phyloP scores from a whole-genome alignment of 352 stramenopile genomes.

The Sclerospora graminicola region DNA sequence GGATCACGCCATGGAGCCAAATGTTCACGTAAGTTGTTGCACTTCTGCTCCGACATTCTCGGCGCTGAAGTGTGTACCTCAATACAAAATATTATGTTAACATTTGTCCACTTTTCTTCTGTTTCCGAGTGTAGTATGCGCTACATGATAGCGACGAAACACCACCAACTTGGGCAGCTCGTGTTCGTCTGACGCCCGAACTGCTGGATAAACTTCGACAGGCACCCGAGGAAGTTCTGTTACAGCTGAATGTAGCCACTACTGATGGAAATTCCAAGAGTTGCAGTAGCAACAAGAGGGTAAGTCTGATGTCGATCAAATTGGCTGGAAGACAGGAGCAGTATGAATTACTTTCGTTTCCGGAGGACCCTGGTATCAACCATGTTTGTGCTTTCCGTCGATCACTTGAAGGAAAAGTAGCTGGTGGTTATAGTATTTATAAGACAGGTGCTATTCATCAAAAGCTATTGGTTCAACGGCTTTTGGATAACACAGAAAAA shows the following conservation, averaged over 20 bases:
- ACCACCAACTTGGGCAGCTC: slow-evolving; percentile 44
- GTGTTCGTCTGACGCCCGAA: slow-evolving; percentile 67
- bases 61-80: too few relatives aligned
- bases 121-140: slow-evolving; percentile 38
- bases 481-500: slow-evolving; percentile 69
- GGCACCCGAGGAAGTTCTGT: slow-evolving; percentile 14
- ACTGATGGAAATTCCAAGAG: slow-evolving; percentile 3
- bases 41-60: not conserved
- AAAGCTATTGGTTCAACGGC: slow-evolving; percentile 72
- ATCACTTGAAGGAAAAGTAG: slow-evolving; percentile 1
- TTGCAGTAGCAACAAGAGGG: slow-evolving; percentile 25
- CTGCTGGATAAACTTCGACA: slow-evolving; percentile 50
- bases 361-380: slow-evolving; percentile 56
- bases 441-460: slow-evolving; percentile 56
- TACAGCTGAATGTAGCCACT: slow-evolving; percentile 14
- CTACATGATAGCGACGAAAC: slow-evolving; percentile 40
- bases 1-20: not conserved
- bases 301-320: slow-evolving; percentile 40
- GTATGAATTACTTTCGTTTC: slow-evolving; percentile 75
- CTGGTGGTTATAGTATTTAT: slow-evolving; percentile 39
- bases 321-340: slow-evolving; percentile 16
- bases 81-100: too few relatives aligned
- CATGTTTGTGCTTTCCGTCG: slow-evolving; percentile 49
- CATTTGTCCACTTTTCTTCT: too few relatives aligned
- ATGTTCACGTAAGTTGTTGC: not conserved